Conservation (phyloP, 1,284 basidiomycete species). For the Pterulicium gracile region DNA sequence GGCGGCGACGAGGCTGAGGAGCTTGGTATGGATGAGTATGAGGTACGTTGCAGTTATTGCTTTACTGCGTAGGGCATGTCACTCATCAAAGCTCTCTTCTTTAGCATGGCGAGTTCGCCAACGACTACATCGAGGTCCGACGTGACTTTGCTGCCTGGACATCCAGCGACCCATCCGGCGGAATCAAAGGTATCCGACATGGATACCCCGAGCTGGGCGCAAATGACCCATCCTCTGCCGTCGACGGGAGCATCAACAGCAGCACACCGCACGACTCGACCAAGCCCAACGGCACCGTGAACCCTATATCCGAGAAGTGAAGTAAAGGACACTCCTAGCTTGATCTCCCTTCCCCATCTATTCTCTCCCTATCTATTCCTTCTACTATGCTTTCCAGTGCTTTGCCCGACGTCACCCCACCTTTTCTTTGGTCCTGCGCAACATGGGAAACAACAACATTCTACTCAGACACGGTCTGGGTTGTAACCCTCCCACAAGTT, state of each 20-base stretch:
- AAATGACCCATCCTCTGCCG: not conserved
- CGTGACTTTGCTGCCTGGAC: slow-evolving; percentile 47
- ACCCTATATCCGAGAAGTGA: no score
- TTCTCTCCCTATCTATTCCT: no score
- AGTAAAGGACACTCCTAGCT: no score
- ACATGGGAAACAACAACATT: no score
- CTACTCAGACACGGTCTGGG: no score
- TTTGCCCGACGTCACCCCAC: no score
- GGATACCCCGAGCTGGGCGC: not conserved
- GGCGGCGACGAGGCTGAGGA: slow-evolving; percentile 70
- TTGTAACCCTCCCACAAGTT: no score
- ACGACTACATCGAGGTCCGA: slow-evolving; percentile 69
- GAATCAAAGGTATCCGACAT: slow-evolving; percentile 12
- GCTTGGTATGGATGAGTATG: slow-evolving; percentile 82
- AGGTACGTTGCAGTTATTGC: slow-evolving; percentile 34
- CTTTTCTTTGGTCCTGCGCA: no score
- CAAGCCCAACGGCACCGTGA: not conserved
- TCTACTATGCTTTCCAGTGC: no score
- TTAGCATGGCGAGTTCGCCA: slow-evolving; percentile 70
- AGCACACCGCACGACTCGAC: not conserved
- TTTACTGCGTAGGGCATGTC: not conserved
- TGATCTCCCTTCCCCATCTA: no score
- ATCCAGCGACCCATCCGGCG: slow-evolving; percentile 21
- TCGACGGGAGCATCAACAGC: not conserved
- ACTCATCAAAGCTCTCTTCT: not conserved